Evolutionary conservation across 495 filamentous ascomycete species (phyloP), one percentile per base, ranked within the genome.

Genomic region (Trypethelium eluteriae): DNA sequence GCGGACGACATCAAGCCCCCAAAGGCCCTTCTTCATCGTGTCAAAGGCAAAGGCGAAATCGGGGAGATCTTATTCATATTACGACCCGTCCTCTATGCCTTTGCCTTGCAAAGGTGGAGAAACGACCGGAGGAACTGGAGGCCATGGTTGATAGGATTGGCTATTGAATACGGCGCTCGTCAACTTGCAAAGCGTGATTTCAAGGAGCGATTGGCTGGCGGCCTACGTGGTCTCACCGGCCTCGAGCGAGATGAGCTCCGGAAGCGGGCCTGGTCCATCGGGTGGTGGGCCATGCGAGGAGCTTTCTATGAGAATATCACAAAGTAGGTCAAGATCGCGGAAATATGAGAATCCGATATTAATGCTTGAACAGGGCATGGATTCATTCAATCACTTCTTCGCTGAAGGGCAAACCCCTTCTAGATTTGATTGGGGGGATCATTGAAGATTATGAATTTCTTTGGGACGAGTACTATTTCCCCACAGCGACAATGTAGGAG

Each of bases 391-490:
- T 88, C 25, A 86, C 90, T 2, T 76, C 74, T 36, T 90, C 85
- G 71, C 84, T 97, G 71, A 87, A 86, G 70, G 82, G 83, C 53
- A 89, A 89, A 71, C 88, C 89, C 59, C 78, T 96, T 73, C 82
- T 95, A 63, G 87, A 89, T 70, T 78, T 98, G 70, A 79, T 97
- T 16, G 86, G 84, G 1, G 92, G 87, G 63, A 83, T 98, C 34
- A 72, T 98, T 65, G 93, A 96, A 74, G 95, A 98, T 73, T 98
- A 98, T 71, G 90, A 95, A 74, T 97, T 94, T 73, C 81, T 98
- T 16, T 98, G 94, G 94, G 93, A 97, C 78, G 90, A 96, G 63
- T 98, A 96, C 73, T 93, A 98, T 77, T 98, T 98, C 76, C 82
- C 86, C 11, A 89, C 87, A 11, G 84, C 87, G 35, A 90, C 87